A percentile compares a stretch with the other conserved stretches of the same genome.
Evolutionary conservation across 2,329 filamentous ascomycete species (phyloP).

Genomic region (Fusarium chaquense): DNA sequence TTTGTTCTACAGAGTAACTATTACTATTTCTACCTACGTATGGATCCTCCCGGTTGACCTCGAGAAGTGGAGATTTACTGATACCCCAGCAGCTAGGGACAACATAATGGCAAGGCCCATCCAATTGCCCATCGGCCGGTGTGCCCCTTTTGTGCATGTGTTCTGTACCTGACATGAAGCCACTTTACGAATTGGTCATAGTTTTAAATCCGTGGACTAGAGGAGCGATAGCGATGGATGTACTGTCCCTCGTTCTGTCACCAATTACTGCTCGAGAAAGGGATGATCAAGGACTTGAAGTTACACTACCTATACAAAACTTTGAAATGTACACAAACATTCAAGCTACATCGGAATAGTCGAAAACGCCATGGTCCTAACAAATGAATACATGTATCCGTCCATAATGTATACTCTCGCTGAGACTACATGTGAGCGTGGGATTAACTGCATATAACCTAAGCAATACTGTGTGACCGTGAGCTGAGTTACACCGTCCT

Average conservation of each 20-base stretch:
- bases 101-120: constrained; percentile 6
- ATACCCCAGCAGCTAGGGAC: constrained; percentile 13
- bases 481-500: background rate
- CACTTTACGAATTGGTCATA: constrained; percentile 8
- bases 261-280: background rate
- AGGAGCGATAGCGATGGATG: too few species aligned
- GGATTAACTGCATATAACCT: background rate
- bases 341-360: background rate
- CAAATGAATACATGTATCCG: background rate
- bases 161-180: constrained; percentile 20
- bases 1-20: constrained; percentile 4
- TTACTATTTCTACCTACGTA: constrained; percentile 5
- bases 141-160: constrained; percentile 32
- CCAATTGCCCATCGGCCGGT: constrained; percentile 12
- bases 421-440: background rate
- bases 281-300: background rate
- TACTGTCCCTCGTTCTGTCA: background rate
- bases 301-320: background rate
- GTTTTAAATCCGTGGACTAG: too few species aligned
- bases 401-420: background rate
- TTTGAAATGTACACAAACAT: background rate
- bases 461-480: background rate
- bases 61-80: constrained; percentile 30
- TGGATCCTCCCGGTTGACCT: constrained; percentile 43
- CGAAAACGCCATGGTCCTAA: background rate